Evolutionary conservation across 345 rosid genomes (phyloP).

Genomic region (Aquilaria yunnanensis): DNA sequence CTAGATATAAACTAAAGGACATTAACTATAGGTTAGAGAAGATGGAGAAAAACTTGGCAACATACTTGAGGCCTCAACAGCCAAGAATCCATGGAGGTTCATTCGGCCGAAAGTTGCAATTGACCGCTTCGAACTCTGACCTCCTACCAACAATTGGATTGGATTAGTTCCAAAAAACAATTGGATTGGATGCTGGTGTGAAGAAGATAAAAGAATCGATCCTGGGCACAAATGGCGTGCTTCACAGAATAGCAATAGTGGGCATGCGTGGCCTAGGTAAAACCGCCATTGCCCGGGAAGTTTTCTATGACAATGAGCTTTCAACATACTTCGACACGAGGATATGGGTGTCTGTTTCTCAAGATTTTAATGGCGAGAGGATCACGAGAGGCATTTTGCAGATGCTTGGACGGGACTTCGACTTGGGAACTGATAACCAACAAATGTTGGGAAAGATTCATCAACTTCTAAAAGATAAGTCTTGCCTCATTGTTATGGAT

Average conservation of each 20-base stretch:
- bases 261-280: conserved; percentile 30
- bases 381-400: conserved; percentile 22
- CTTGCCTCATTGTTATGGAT: conserved; percentile 24
- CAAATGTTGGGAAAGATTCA: conserved; percentile 22
- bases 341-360: conserved; percentile 29
- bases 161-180: too few species aligned
- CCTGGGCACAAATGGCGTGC: not conserved
- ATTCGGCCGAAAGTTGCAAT: not conserved
- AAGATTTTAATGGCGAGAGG: conserved; percentile 17
- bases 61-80: conserved; percentile 1
- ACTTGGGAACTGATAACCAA: conserved; percentile 13
- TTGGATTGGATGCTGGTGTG: conserved; percentile 20
- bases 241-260: conserved; percentile 17
- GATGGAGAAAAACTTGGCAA: conserved; percentile 1
- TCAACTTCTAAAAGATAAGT: conserved; percentile 11
- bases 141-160: too few species aligned
- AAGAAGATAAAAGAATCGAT: conserved; percentile 24
- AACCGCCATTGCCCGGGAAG: conserved; percentile 23
- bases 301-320: conserved; percentile 12
- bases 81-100: not conserved
- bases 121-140: conserved; percentile 16
- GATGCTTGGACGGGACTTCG: conserved; percentile 15
- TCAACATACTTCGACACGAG: conserved; percentile 18
- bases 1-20: conserved; percentile 13
- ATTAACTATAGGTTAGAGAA: conserved; percentile 15